A percentile compares a stretch with the other conserved stretches of the same genome.
Conservation (phyloP, 2,329 filamentous ascomycete species). For the Blastomyces parvus region DNA sequence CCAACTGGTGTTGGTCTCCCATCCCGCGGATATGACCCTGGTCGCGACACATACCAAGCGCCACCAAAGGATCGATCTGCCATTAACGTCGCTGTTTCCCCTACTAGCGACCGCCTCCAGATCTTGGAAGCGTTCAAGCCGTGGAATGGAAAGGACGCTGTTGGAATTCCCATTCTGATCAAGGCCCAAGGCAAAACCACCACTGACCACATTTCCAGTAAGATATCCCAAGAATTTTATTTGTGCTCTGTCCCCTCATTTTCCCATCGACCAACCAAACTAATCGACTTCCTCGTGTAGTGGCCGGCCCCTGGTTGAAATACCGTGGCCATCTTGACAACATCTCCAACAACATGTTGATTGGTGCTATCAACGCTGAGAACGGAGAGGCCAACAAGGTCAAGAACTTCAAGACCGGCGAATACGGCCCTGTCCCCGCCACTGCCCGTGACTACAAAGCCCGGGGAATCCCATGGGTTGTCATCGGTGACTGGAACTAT, state of each 20-base stretch:
- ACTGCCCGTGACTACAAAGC: constrained; percentile 98
- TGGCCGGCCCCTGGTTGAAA: constrained; percentile 95
- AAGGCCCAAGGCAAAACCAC: constrained; percentile 96
- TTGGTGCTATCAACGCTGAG: constrained; percentile 89
- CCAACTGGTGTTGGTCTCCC: constrained; percentile 79
- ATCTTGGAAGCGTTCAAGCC: constrained; percentile 73
- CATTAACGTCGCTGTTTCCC: constrained; percentile 73
- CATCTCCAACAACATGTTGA: constrained; percentile 99
- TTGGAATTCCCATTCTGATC: constrained; percentile 81
- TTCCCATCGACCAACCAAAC: constrained; percentile 6
- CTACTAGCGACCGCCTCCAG: constrained; percentile 88
- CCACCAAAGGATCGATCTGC: constrained; percentile 68
- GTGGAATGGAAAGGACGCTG: constrained; percentile 88
- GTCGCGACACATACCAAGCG: constrained; percentile 89
- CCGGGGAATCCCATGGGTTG: constrained; percentile 92
- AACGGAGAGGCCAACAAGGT: constrained; percentile 98
- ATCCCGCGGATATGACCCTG: constrained; percentile 72
- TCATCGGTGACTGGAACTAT: constrained; percentile 99
- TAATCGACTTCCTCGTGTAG: constrained; percentile 19
- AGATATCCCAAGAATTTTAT: constrained; percentile 11
- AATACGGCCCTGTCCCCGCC: constrained; percentile 80
- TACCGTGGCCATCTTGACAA: constrained; percentile 98
- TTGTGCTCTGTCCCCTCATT: background rate
- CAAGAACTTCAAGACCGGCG: constrained; percentile 76
- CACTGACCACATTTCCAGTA: constrained; percentile 84